Evolutionary conservation across 2,329 filamentous ascomycete species (phyloP), one percentile per base, ranked within the genome.

Genomic region (Plenodomus tracheiphilus): DNA sequence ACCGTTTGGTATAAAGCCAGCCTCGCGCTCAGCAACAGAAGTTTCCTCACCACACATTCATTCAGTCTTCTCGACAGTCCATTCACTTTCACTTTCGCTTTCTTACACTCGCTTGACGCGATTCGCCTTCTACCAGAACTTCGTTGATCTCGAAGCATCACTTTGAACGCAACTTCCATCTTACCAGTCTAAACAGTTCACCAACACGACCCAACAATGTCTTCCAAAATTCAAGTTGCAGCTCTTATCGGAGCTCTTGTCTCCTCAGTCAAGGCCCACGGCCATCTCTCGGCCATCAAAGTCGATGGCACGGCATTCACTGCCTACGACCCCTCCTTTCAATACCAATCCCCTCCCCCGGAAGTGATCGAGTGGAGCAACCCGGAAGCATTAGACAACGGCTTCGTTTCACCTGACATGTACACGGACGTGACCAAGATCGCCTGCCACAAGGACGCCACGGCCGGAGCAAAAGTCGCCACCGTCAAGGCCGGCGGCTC

Each of bases 391-490:
- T 59, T 66, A 1, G 80, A 83, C 61, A 75, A 79, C 54, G 81
- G 81, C 22, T 85, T 78, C 64, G 72, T 85, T 48, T 67, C 75
- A 15, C 76, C 76, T 1, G 59, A 65, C 35, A 70, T 71, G 49
- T 85, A 81, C 69, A 65, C 68, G 19, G 65, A 67, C 25, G 61
- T 54, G 10, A 51, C 75, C 28, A 76, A 85, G 62, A 84, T 86
- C 51, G 81, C 83, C 64, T 86, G 83, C 75, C 85, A 87, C 75
- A 76, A 76, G 63, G 70, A 72, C 38, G 83, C 80, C 19, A 75
- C 76, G 16, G 76, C 78, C n/a, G 81, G 77, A 34, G 60, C 71
- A 15, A 73, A 76, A 44, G 76, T 78, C 53, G 81, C 81, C 13
- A 70, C 77, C 13, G 79, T 86, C 35, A 74, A 76, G 10, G 86